Evolutionary conservation across 2,329 filamentous ascomycete genomes (phyloP).

Genomic region (Neonectria ditissima): DNA sequence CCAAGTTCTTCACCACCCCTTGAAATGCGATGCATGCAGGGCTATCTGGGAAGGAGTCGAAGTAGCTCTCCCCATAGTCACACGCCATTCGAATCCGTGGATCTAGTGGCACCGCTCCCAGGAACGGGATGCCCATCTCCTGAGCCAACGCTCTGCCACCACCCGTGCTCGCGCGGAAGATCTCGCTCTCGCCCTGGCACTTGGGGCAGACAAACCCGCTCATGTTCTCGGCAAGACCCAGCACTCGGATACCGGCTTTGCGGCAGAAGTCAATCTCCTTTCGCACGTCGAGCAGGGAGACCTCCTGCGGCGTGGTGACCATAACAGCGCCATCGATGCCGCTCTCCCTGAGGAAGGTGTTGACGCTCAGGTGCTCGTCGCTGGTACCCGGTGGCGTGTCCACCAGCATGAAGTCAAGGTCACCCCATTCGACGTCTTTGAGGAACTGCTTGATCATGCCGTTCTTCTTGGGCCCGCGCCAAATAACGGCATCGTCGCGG

Average conservation of each 20-base stretch:
- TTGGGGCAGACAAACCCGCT: slow-evolving; percentile 95
- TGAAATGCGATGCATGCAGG: slow-evolving; percentile 87
- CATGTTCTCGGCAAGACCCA: slow-evolving; percentile 98
- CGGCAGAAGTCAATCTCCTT: slow-evolving; percentile 98
- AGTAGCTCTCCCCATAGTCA: slow-evolving; percentile 97
- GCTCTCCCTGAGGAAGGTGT: slow-evolving; percentile 88
- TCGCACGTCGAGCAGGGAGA: slow-evolving; percentile 88
- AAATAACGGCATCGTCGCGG: slow-evolving; percentile 94
- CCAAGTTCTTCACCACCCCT: slow-evolving; percentile 81
- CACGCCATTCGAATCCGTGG: slow-evolving; percentile 96
- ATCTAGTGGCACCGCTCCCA: slow-evolving; percentile 91
- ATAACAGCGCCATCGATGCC: slow-evolving; percentile 94
- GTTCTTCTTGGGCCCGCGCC: slow-evolving; percentile 98
- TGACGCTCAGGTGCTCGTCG: slow-evolving; percentile 95
- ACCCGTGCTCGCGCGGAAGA: slow-evolving; percentile 92
- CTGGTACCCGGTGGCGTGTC: slow-evolving; percentile 96
- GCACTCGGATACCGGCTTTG: slow-evolving; percentile 88
- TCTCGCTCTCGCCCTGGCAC: slow-evolving; percentile 84
- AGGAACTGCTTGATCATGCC: slow-evolving; percentile 97
- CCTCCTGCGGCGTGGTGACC: slow-evolving; percentile 95
- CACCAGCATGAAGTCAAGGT: slow-evolving; percentile 91
- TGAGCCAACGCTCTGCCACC: slow-evolving; percentile 83
- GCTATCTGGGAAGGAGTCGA: slow-evolving; percentile 93
- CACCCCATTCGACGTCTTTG: slow-evolving; percentile 98
- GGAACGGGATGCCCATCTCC: slow-evolving; percentile 88